Evolutionary conservation across 75 land plant genomes (phyloP).

Genomic region (Selaginella moellendorffii): DNA sequence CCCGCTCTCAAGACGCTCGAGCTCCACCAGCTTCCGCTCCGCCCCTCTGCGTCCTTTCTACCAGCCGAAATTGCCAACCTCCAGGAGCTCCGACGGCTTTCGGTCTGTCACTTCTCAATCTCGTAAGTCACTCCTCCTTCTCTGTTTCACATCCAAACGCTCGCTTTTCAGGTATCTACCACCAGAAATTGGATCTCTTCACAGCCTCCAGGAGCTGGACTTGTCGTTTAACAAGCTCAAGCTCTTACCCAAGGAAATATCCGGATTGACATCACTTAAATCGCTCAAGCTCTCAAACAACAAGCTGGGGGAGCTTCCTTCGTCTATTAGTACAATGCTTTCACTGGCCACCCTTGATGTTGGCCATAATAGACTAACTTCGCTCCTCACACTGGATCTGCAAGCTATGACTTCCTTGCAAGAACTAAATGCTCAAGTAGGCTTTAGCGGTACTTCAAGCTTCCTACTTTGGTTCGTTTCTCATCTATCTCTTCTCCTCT

Average conservation of each 20-base stretch:
- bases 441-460: background rate
- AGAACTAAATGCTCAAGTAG: conserved; percentile 73
- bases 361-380: conserved; percentile 69
- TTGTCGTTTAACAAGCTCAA: conserved; percentile 88
- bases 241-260: conserved; percentile 49
- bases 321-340: conserved; percentile 33
- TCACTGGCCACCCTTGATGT: conserved; percentile 57
- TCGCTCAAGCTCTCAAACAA: conserved; percentile 58
- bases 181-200: conserved; percentile 63
- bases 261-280: conserved; percentile 41
- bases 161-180: conserved; percentile 60
- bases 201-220: conserved; percentile 60
- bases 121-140: conserved; percentile 44
- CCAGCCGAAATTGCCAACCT: conserved; percentile 47
- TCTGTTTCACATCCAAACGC: conserved; percentile 54
- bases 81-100: conserved; percentile 49
- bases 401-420: conserved; percentile 49
- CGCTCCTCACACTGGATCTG: conserved; percentile 49
- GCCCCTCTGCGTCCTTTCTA: conserved; percentile 40
- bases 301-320: conserved; percentile 67
- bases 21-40: conserved; percentile 46
- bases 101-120: conserved; percentile 74
- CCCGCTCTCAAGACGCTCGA: conserved; percentile 56
- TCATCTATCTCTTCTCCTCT: background rate
- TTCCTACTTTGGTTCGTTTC: conserved; percentile 6